phyloP scores from a whole-genome alignment of 768 basidiomycete species.

The Asterophora parasitica region DNA sequence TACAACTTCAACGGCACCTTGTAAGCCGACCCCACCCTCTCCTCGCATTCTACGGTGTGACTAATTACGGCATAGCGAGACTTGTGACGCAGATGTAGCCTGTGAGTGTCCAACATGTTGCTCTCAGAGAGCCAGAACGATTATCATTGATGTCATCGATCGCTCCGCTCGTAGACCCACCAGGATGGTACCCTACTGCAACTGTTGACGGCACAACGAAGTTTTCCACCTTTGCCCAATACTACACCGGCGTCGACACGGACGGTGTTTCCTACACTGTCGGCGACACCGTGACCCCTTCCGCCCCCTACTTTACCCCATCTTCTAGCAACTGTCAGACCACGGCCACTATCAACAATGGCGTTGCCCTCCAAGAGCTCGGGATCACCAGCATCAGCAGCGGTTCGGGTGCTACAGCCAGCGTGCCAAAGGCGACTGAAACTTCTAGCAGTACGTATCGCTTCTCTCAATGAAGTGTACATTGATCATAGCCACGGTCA shows the following conservation, averaged over 20 bases:
- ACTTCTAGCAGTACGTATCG: conserved; percentile 10
- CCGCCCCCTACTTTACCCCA: conserved; percentile 30
- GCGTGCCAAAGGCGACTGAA: conserved; percentile 13
- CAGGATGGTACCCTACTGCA: conserved; percentile 41
- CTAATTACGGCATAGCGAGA: conserved; percentile 23
- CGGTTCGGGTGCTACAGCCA: conserved; percentile 10
- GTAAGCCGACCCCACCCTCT: conserved; percentile 22
- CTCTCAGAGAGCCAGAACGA: too few species aligned
- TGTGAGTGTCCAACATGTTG: conserved; percentile 21
- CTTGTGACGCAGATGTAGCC: conserved; percentile 40
- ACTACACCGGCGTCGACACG: conserved; percentile 32
- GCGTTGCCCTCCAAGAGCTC: conserved; percentile 26
- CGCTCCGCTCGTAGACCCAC: conserved; percentile 27
- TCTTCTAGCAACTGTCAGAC: conserved; percentile 37
- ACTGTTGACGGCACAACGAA: conserved; percentile 30
- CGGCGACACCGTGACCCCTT: conserved; percentile 35
- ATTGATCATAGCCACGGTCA: conserved; percentile 2
- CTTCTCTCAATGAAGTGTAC: neutral
- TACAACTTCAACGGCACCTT: conserved; percentile 39
- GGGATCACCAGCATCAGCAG: conserved; percentile 16
- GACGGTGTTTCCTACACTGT: conserved; percentile 34
- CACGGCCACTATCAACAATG: conserved; percentile 33
- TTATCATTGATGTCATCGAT: neutral
- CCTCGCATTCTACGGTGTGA: neutral
- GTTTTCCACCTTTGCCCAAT: conserved; percentile 42